Conservation (phyloP, 192 early-diverging fungal species). For the Umbelopsis sp. region DNA sequence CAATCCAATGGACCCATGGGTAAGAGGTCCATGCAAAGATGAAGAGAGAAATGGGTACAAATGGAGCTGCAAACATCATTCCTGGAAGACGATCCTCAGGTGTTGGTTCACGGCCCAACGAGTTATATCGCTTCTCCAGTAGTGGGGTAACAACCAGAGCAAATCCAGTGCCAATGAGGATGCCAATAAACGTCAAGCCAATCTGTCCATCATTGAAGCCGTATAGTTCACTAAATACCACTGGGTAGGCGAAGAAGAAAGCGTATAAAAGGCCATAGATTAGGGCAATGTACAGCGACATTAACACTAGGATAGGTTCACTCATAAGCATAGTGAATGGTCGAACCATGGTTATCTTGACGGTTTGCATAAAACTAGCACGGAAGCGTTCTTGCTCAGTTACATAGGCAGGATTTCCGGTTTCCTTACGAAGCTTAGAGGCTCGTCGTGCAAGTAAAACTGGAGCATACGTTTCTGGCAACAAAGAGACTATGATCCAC, state of each 20-base stretch:
- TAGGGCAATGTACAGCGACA: slow-evolving; percentile 32
- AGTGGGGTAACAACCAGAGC: slow-evolving; percentile 27
- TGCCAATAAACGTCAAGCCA: slow-evolving; percentile 31
- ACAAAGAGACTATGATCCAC: slow-evolving; percentile 24
- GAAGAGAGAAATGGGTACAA: slow-evolving; percentile 34
- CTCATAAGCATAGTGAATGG: slow-evolving; percentile 30
- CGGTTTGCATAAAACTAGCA: slow-evolving; percentile 16
- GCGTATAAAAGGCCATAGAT: slow-evolving; percentile 33
- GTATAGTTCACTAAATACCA: slow-evolving; percentile 27
- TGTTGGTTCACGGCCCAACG: neutral
- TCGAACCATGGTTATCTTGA: slow-evolving; percentile 24
- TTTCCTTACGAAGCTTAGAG: slow-evolving; percentile 20
- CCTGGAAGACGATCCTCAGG: slow-evolving; percentile 35
- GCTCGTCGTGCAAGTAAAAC: slow-evolving; percentile 22
- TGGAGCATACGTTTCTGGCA: slow-evolving; percentile 28
- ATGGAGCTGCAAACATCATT: slow-evolving; percentile 31
- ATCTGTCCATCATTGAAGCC: slow-evolving; percentile 35
- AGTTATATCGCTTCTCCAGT: slow-evolving; percentile 21
- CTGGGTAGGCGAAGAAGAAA: slow-evolving; percentile 37
- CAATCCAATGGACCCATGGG: slow-evolving; percentile 33
- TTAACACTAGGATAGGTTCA: slow-evolving; percentile 30
- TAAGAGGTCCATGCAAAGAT: slow-evolving; percentile 36
- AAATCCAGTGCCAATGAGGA: slow-evolving; percentile 25
- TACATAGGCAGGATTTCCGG: slow-evolving; percentile 23
- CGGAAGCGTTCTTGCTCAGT: slow-evolving; percentile 34